A percentile compares a stretch with the other conserved stretches of the same genome.
phyloP scores from a whole-genome alignment of 1,284 basidiomycete species.

The Heterobasidion irregulare region DNA sequence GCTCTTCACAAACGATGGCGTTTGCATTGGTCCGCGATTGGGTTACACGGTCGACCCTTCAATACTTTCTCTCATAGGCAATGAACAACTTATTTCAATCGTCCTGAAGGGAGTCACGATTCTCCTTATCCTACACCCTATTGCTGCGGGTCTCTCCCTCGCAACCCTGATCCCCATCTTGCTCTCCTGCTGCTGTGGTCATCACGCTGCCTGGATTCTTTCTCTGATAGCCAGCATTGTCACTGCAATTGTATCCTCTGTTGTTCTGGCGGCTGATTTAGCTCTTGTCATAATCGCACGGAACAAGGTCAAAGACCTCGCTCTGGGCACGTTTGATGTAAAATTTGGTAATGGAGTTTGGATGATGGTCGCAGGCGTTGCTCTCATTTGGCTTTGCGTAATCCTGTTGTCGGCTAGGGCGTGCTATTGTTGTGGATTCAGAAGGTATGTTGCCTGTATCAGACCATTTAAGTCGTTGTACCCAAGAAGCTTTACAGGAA shows the following conservation, averaged over 20 bases:
- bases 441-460: conserved; percentile 8
- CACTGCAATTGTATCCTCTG: conserved; percentile 41
- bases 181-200: conserved; percentile 34
- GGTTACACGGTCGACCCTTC: conserved; percentile 28
- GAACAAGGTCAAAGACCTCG: conserved; percentile 31
- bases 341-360: conserved; percentile 62
- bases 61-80: conserved; percentile 33
- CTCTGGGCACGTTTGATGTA: conserved; percentile 36
- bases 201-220: conserved; percentile 39
- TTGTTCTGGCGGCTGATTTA: conserved; percentile 54
- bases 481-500: neutral
- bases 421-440: conserved; percentile 60
- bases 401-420: conserved; percentile 50
- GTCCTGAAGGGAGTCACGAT: conserved; percentile 45
- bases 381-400: conserved; percentile 52
- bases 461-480: neutral
- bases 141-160: conserved; percentile 50
- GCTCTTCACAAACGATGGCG: conserved; percentile 24
- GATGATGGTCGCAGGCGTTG: conserved; percentile 51
- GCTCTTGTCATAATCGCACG: conserved; percentile 46
- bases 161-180: conserved; percentile 47
- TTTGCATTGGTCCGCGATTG: conserved; percentile 50
- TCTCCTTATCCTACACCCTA: conserved; percentile 58
- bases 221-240: conserved; percentile 49
- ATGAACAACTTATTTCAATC: conserved; percentile 30